phyloP scores from a whole-genome alignment of 306 rosid genomes.

The Cucurbita moschata region DNA sequence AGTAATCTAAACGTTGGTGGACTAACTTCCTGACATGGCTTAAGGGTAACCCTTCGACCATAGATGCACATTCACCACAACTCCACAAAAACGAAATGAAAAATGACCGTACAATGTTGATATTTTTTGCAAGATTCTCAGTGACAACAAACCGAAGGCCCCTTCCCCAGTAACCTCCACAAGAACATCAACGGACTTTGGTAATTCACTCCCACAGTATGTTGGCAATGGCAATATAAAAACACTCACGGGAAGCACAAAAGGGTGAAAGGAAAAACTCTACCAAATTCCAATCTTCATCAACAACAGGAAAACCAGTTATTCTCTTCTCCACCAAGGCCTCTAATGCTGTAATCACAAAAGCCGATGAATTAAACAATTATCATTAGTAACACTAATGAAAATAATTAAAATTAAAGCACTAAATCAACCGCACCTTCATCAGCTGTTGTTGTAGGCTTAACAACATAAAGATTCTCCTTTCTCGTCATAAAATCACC shows the following conservation, averaged over 20 bases:
- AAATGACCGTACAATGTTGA: not conserved
- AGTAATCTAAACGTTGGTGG: not conserved
- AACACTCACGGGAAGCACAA: not conserved
- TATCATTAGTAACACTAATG: not conserved
- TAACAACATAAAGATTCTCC: constrained; percentile 49
- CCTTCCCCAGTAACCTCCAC: not conserved
- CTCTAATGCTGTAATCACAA: constrained; percentile 45
- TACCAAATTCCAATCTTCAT: constrained; percentile 89
- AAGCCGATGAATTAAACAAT: not conserved
- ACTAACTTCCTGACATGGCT: not conserved
- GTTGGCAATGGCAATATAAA: not conserved
- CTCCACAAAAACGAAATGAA: not conserved
- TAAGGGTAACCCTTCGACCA: not conserved
- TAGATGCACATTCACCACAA: not conserved
- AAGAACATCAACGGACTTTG: not conserved
- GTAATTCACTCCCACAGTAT: not conserved
- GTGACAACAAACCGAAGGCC: not conserved
- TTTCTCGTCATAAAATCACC: constrained; percentile 84
- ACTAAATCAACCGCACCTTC: constrained; percentile 35
- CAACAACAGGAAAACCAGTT: constrained; percentile 87
- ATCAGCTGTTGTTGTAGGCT: constrained; percentile 59
- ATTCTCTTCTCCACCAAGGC: constrained; percentile 66
- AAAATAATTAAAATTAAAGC: not conserved
- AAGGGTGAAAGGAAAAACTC: not conserved
- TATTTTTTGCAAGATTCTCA: not conserved